Percentiles rank a stretch among this genome's conserved stretches.
phyloP scores from a whole-genome alignment of 23 red algal species.

The Gracilaria gracilis region DNA sequence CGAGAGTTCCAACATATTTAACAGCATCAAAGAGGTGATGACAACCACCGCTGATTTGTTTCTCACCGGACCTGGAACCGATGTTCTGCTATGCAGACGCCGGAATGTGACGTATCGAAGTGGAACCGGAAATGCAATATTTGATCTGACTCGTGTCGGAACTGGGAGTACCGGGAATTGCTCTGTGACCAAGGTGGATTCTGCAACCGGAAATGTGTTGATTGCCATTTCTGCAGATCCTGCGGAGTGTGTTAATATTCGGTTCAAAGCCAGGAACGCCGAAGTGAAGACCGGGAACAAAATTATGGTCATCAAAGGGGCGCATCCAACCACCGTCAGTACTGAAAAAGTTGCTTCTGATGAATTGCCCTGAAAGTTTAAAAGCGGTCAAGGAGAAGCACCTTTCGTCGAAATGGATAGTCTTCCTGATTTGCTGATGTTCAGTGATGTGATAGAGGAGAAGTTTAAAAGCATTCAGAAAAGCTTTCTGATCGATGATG shows the following conservation, averaged over 20 bases:
- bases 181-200: not conserved
- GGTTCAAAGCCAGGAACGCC: not conserved
- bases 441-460: not conserved
- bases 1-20: not conserved
- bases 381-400: not conserved
- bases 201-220: not conserved
- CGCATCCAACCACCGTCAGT: too few relatives aligned
- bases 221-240: not conserved
- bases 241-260: not conserved
- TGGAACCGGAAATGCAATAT: not conserved
- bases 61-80: too few relatives aligned
- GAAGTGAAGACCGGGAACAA: not conserved
- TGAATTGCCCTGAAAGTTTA: not conserved
- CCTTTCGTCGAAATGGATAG: not conserved
- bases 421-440: not conserved
- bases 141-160: not conserved
- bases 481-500: not conserved
- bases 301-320: not conserved
- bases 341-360: not conserved
- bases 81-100: too few relatives aligned
- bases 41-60: not conserved
- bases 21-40: too few relatives aligned
- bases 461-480: too few relatives aligned
- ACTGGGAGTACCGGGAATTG: not conserved
- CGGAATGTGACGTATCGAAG: not conserved